These are phyloP conservation scores for Cladophialophora exuberans DNA, from an alignment of 2,329 filamentous ascomycete genomes.

Conservation along the genomic window DNA sequence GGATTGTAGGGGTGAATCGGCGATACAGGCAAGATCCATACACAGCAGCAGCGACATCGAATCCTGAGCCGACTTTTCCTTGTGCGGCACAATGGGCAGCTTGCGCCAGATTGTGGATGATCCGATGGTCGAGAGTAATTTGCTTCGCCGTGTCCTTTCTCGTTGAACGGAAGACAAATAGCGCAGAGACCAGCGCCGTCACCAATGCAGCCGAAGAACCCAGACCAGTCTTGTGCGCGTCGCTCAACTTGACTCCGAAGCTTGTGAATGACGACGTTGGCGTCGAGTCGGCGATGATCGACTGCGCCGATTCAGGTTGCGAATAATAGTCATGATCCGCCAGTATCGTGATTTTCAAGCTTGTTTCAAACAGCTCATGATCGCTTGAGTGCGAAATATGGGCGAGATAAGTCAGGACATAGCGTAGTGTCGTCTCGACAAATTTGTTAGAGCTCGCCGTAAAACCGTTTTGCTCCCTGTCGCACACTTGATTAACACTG, in stretches of 20 bases:
- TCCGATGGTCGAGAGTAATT: conserved; percentile 23
- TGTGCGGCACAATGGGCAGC: conserved; percentile 93
- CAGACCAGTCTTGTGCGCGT: conserved; percentile 92
- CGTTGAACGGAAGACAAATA: conserved; percentile 62
- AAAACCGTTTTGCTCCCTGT: conserved; percentile 31
- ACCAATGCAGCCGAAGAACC: conserved; percentile 94
- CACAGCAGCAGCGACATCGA: conserved; percentile 91
- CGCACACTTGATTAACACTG: conserved; percentile 65
- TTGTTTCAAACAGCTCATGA: conserved; percentile 61
- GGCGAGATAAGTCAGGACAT: conserved; percentile 79
- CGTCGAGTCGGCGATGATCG: conserved; percentile 36
- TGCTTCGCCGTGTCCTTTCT: not conserved
- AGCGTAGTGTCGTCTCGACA: conserved; percentile 87
- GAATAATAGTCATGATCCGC: conserved; percentile 99
- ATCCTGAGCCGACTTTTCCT: conserved; percentile 93
- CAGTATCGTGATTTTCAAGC: conserved; percentile 76
- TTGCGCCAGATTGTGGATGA: conserved; percentile 87
- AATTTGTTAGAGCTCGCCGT: conserved; percentile 69
- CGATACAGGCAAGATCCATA: conserved; percentile 90
- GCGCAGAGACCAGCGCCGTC: conserved; percentile 77
- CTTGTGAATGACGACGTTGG: conserved; percentile 63
- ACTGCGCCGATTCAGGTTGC: conserved; percentile 40
- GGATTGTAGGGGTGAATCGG: conserved; percentile 82
- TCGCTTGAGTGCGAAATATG: conserved; percentile 39
- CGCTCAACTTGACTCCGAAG: conserved; percentile 73